Evolutionary conservation across 805 yeast genomes (phyloP).

Genomic region (Maudiozyma turicensis): DNA sequence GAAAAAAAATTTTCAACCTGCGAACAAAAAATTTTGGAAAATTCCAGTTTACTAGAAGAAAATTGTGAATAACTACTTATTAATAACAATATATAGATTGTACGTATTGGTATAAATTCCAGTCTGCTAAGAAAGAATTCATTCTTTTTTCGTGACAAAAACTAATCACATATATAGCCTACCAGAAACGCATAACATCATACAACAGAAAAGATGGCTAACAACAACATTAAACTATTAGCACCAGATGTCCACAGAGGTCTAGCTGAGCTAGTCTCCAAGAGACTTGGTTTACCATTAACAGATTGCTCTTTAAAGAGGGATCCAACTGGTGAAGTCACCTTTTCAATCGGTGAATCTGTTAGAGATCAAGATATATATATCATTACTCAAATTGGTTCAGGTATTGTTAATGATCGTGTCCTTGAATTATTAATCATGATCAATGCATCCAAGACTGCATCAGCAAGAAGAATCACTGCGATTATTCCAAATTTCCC

Average conservation of each 20-base stretch:
- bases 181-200: not conserved
- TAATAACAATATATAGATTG: no score
- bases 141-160: not conserved
- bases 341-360: slow-evolving; percentile 69
- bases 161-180: no score
- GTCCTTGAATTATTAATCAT: slow-evolving; percentile 65
- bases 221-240: slow-evolving; percentile 57
- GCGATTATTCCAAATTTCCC: slow-evolving; percentile 82
- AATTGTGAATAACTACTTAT: no score
- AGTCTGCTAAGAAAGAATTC: not conserved
- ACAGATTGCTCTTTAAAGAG: slow-evolving; percentile 56
- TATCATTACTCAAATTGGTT: slow-evolving; percentile 69
- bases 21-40: not conserved
- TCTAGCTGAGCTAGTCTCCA: slow-evolving; percentile 56
- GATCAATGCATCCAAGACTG: slow-evolving; percentile 78
- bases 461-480: slow-evolving; percentile 76
- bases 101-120: not conserved
- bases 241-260: slow-evolving; percentile 63
- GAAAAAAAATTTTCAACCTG: not conserved
- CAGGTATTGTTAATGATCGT: slow-evolving; percentile 66
- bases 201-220: slow-evolving; percentile 42
- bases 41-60: no score
- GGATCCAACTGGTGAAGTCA: slow-evolving; percentile 66
- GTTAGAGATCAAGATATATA: slow-evolving; percentile 79
- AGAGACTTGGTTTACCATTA: slow-evolving; percentile 46